Evolutionary conservation across 169 alveolate species (phyloP).

Genomic region (Eimeria tenella): DNA sequence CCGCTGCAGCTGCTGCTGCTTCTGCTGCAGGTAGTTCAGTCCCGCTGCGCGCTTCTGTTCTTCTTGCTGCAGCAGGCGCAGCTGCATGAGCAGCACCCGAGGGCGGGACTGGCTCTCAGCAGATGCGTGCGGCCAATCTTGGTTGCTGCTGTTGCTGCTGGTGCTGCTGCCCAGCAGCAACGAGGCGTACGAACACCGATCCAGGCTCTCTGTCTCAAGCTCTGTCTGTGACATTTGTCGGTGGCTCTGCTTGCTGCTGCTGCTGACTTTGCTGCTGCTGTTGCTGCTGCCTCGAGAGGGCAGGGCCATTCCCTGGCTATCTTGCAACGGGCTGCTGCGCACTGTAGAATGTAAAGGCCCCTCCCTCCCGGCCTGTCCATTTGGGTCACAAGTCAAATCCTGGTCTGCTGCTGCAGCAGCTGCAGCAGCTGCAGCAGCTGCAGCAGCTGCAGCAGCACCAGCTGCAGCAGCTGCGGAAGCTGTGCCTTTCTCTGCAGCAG

Average conservation of each 20-base stretch:
- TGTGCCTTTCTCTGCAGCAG: not conserved
- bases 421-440: constrained; percentile 32
- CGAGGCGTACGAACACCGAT: constrained; percentile 4
- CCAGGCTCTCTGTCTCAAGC: constrained; percentile 38
- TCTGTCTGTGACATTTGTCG: not conserved
- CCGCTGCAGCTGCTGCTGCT: constrained; percentile 71
- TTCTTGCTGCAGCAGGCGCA: constrained; percentile 61
- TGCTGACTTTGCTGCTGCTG: not conserved
- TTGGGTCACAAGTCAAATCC: not conserved
- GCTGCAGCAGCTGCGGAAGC: not conserved
- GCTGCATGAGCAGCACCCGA: constrained; percentile 62
- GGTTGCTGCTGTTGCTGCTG: constrained; percentile 47
- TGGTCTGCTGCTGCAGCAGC: not conserved
- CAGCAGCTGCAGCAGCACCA: constrained; percentile 44
- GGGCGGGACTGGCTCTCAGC: constrained; percentile 38
- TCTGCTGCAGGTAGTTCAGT: constrained; percentile 54
- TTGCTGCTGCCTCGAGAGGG: constrained; percentile 10
- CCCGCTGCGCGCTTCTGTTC: constrained; percentile 55
- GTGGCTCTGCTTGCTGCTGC: not conserved
- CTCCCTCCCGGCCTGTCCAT: not conserved
- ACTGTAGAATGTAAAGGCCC: not conserved
- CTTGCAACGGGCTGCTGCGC: not conserved
- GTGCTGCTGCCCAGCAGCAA: constrained; percentile 26
- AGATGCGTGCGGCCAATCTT: not conserved
- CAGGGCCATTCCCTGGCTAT: not conserved